A percentile compares a stretch with the other conserved stretches of the same genome.
Evolutionary conservation across 305 asterid species (phyloP).

Genomic region (Solanum aculeatissimum): DNA sequence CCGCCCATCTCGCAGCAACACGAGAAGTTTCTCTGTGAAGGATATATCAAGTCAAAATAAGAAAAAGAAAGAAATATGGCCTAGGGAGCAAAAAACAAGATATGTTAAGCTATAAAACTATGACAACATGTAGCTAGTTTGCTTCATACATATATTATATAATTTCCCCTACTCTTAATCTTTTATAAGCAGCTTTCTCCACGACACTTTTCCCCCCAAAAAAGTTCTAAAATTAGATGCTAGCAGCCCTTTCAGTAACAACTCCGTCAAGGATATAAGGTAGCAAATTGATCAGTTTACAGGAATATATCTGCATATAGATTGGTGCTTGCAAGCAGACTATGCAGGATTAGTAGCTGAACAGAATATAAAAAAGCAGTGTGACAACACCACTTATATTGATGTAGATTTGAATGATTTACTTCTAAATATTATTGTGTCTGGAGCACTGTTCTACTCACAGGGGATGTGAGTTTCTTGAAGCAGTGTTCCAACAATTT

Average conservation of each 20-base stretch:
- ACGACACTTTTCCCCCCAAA: not conserved
- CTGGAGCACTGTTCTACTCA: not conserved
- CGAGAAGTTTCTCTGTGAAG: slow-evolving; percentile 77
- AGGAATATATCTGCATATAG: not conserved
- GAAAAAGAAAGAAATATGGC: not conserved
- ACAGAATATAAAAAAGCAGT: not conserved
- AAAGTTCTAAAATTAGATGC: not conserved
- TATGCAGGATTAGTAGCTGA: not conserved
- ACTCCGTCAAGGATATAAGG: not conserved
- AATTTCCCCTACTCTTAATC: not conserved
- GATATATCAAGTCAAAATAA: not conserved
- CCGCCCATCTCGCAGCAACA: slow-evolving; percentile 85
- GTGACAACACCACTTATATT: not conserved
- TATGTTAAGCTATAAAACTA: not conserved
- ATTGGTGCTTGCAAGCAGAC: not conserved
- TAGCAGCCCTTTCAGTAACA: not conserved
- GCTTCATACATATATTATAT: not conserved
- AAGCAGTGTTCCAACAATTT: not conserved
- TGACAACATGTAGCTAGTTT: not conserved
- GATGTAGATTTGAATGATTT: not conserved
- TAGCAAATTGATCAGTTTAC: not conserved
- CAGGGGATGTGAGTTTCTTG: not conserved
- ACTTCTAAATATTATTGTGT: not conserved
- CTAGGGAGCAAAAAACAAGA: not conserved
- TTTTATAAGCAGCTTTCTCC: not conserved